Conservation (phyloP, 306 rosid genomes). For the Neltuma alba region DNA sequence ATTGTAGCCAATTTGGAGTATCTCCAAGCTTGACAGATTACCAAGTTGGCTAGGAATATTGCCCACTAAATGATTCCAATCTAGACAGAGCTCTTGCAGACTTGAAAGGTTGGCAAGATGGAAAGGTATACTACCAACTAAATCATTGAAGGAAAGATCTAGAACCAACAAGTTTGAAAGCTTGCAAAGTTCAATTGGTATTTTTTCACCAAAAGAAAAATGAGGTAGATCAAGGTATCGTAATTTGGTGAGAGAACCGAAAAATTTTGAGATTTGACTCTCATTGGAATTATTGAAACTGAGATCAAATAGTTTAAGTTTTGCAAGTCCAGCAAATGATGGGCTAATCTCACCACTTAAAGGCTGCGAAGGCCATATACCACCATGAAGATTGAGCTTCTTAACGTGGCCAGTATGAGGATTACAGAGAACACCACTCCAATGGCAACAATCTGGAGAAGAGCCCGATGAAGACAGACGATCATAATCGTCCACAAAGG, state of each 20-base stretch:
- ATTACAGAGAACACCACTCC: neutral
- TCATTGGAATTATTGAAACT: neutral
- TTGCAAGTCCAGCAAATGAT: neutral
- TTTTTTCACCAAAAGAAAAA: neutral
- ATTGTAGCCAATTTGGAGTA: neutral
- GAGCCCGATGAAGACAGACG: neutral
- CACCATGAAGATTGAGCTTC: neutral
- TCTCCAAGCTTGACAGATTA: neutral
- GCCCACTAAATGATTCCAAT: neutral
- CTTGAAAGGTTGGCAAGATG: neutral
- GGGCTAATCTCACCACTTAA: neutral
- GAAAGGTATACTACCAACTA: neutral
- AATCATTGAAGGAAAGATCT: too few species aligned
- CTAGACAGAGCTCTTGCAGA: neutral
- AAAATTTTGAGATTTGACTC: neutral
- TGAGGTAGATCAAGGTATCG: neutral
- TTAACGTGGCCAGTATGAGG: neutral
- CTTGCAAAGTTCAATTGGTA: neutral
- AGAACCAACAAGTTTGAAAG: neutral
- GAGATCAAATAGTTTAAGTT: neutral
- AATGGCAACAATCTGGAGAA: neutral
- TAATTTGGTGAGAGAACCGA: neutral
- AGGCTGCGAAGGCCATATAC: neutral
- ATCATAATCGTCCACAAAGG: neutral
- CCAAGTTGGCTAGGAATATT: neutral